Conservation (phyloP, 2,329 filamentous ascomycete species). For the Cercospora sesami region DNA sequence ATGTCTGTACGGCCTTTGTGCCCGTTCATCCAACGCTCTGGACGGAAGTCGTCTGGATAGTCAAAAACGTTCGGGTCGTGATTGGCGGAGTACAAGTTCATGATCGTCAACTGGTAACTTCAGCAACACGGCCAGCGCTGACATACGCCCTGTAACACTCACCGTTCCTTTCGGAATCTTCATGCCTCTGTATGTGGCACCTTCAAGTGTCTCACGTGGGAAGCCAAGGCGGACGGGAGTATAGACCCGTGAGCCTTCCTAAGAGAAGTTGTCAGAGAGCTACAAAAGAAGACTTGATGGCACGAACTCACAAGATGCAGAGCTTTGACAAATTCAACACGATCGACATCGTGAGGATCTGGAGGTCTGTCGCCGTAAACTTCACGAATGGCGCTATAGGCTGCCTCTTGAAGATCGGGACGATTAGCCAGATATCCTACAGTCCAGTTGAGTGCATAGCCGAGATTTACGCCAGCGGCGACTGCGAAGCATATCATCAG, state of each 20-base stretch:
- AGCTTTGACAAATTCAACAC: neutral
- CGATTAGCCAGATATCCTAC: neutral
- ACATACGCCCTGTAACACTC: neutral
- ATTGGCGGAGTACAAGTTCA: neutral
- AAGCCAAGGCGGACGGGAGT: neutral
- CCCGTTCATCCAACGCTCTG: neutral
- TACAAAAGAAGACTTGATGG: neutral
- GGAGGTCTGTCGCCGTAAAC: neutral
- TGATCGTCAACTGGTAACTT: neutral
- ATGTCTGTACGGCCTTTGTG: neutral
- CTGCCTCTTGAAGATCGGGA: neutral
- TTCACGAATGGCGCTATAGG: neutral
- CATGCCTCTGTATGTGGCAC: slow-evolving; percentile 1
- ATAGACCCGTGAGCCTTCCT: neutral
- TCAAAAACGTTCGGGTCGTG: neutral
- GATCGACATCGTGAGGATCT: slow-evolving; percentile 1
- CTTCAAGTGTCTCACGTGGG: neutral
- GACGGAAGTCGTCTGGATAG: neutral
- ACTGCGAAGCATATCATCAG: neutral
- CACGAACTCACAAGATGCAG: neutral
- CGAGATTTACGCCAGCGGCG: neutral
- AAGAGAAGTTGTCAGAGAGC: neutral
- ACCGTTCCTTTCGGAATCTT: neutral
- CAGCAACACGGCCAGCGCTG: neutral
- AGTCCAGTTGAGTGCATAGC: neutral